phyloP scores from a whole-genome alignment of 371 early-diverging fungal genomes.

The Circinella umbellata region DNA sequence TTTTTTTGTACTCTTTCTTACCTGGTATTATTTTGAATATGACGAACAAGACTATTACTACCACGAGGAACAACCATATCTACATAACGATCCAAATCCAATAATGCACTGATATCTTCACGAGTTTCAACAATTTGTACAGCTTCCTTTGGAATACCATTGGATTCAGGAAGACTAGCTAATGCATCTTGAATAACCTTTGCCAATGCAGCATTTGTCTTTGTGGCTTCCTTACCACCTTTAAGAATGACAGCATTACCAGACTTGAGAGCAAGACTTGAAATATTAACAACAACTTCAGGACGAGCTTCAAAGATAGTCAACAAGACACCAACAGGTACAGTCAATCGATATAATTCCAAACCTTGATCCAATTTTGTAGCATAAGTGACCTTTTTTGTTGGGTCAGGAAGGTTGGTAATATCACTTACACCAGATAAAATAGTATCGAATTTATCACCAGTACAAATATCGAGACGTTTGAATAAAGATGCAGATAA shows the following conservation, averaged over 20 bases:
- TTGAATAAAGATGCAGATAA: conserved; percentile 83
- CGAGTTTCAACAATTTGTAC: conserved; percentile 91
- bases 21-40: conserved; percentile 90
- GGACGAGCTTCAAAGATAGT: conserved; percentile 98
- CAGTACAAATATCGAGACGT: conserved; percentile 89
- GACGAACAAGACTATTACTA: conserved; percentile 84
- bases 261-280: conserved; percentile 93
- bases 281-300: conserved; percentile 97
- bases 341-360: conserved; percentile 87
- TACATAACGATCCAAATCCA: conserved; percentile 89
- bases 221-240: conserved; percentile 87
- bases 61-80: conserved; percentile 97
- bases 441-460: conserved; percentile 85
- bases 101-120: conserved; percentile 83
- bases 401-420: conserved; percentile 83
- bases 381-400: conserved; percentile 79
- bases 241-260: conserved; percentile 97
- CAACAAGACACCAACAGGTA: conserved; percentile 93
- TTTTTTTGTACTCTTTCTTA: conserved; percentile 23
- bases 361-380: conserved; percentile 82
- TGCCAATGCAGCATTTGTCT: conserved; percentile 81
- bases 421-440: conserved; percentile 91
- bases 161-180: conserved; percentile 51
- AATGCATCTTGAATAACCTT: conserved; percentile 82
- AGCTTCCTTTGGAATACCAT: conserved; percentile 68